Conservation (phyloP, 2,329 filamentous ascomycete species). For the Claviceps digitariae region DNA sequence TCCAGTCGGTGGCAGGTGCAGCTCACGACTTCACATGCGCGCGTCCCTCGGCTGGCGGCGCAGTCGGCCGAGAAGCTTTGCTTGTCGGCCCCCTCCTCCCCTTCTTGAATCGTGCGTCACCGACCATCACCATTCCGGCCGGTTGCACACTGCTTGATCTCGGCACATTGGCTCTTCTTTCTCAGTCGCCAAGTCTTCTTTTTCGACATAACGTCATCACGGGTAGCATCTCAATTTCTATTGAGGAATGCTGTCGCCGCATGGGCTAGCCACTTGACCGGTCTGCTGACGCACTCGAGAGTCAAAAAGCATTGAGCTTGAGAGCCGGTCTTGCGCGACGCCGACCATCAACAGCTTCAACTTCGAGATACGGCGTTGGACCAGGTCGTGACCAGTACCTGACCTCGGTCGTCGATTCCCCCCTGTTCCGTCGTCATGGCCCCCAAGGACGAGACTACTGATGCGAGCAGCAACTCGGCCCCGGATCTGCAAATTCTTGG, state of each 20-base stretch:
- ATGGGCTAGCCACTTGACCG: not conserved
- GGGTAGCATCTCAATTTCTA: not conserved
- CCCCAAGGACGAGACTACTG: constrained; percentile 16
- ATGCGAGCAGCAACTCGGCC: constrained; percentile 32
- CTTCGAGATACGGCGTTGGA: not conserved
- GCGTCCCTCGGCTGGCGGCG: constrained; percentile 4
- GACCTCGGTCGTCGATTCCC: not conserved
- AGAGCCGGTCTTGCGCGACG: not conserved
- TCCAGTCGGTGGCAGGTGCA: not conserved
- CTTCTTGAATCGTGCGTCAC: too few relatives aligned
- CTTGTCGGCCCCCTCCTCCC: not conserved
- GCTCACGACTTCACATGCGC: constrained; percentile 1
- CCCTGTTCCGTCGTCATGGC: constrained; percentile 14
- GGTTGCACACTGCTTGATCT: not conserved
- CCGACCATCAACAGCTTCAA: not conserved
- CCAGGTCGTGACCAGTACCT: not conserved
- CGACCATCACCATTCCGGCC: not conserved
- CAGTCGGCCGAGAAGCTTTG: not conserved
- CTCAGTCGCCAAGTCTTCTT: not conserved
- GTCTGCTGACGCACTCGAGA: not conserved
- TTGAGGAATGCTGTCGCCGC: constrained; percentile 1
- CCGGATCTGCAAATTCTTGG: constrained; percentile 69
- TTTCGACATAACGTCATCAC: not conserved
- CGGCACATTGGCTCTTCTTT: not conserved
- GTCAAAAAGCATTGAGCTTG: not conserved